Evolutionary conservation across 148 eudicot genomes (phyloP).

Genomic region (Fagopyrum homotropicum): DNA sequence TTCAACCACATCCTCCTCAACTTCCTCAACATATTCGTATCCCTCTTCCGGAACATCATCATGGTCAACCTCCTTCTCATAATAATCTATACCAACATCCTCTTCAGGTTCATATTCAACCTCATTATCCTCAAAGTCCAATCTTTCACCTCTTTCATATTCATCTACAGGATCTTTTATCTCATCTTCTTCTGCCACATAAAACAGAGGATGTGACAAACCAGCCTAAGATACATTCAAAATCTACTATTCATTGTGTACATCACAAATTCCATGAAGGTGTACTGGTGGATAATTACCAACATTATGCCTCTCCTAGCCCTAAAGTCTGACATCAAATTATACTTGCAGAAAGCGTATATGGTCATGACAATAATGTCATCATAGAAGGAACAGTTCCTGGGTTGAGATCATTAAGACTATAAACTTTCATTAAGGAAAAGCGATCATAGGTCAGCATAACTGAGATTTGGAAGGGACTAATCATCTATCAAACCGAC

Average conservation of each 20-base stretch:
- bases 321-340: neutral
- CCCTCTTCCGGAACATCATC: slow-evolving; percentile 67
- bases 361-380: neutral
- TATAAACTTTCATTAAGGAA: neutral
- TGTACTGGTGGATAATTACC: neutral
- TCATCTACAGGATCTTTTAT: slow-evolving; percentile 74
- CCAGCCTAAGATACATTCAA: slow-evolving; percentile 37
- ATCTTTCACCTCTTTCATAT: slow-evolving; percentile 74
- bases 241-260: slow-evolving; percentile 2
- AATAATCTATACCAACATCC: slow-evolving; percentile 68
- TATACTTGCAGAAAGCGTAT: neutral
- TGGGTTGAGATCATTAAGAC: neutral
- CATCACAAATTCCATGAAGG: neutral
- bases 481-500: neutral
- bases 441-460: neutral
- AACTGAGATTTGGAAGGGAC: neutral
- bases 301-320: neutral
- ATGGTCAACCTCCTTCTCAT: slow-evolving; percentile 75
- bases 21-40: slow-evolving; percentile 61
- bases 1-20: slow-evolving; percentile 16
- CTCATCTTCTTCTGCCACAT: slow-evolving; percentile 74
- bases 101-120: slow-evolving; percentile 95
- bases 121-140: slow-evolving; percentile 96
- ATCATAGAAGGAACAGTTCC: neutral
- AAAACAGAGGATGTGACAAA: slow-evolving; percentile 35